Base-by-base conservation (phyloP, 305 asterid genomes). In the Rubia occidens region DNA sequence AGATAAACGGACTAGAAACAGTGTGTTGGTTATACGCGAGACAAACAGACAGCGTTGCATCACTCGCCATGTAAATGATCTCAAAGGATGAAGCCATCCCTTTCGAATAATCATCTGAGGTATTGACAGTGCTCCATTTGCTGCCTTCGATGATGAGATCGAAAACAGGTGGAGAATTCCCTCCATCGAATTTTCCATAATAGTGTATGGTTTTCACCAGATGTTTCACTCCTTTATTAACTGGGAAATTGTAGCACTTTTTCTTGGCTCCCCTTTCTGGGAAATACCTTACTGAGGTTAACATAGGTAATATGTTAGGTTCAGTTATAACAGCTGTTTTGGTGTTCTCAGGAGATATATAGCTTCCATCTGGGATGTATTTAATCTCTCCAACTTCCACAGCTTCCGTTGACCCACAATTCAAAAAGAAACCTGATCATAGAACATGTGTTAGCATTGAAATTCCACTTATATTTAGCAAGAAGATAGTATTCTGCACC, bases 121-220 rank as follows among this genome's bases (percentile, higher is more conserved):
- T 93, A 70, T 93, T 85, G 39, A 93, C 95, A 32, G 75, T 75
- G 82, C 82, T 82, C 95, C 96, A 90, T 70, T 68, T 90, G 2
- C 92, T 85, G 2, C 95, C 97, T 66, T 93, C 98, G 11, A 90
- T 84, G 77, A 90, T 85, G 83, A 90, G 97, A 79, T 93, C 96
- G 69, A 93, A 93, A 66, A 88, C 85, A 10, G 98, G 89, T 11
- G 98, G 97, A 14, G 81, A 78, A 0, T 69, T 75, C 18, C 90
- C 90, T 62, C 97, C 96, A 77, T 90, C 96, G 42, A 90, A 93
- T 4, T 90, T 88, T 11, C 97, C 98, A 56, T 88, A 90, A 69
- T 80, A 90, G 61, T 86, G 87, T 2, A 82, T 26, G 0, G 95
- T 87, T 71, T 81, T 87, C 11, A 93, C 88, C 21, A 88, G 78